These are phyloP conservation scores for Huntiella abstrusa DNA, from an alignment of 2,329 filamentous ascomycete species.

Conservation along the genomic window DNA sequence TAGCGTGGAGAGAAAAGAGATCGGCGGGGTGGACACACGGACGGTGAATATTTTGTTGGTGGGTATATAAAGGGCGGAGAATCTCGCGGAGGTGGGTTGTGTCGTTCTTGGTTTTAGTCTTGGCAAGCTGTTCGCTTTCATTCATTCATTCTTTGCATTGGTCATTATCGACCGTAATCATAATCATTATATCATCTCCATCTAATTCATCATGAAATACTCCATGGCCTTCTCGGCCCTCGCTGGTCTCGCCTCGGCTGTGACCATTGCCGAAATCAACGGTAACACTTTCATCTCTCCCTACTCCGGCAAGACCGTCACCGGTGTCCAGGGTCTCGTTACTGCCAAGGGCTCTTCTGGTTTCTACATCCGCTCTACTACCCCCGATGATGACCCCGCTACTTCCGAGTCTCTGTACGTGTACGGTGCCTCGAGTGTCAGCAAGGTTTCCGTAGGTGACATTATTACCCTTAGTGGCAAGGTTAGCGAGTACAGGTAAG, in stretches of 20 bases:
- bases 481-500: constrained; percentile 36
- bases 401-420: constrained; percentile 51
- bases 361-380: constrained; percentile 44
- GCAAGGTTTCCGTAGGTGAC: constrained; percentile 40
- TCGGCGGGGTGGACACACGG: too few relatives aligned
- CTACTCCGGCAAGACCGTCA: constrained; percentile 34
- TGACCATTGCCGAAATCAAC: constrained; percentile 45
- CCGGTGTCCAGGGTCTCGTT: constrained; percentile 42
- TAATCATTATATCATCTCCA: neutral
- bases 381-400: constrained; percentile 31
- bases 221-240: constrained; percentile 16
- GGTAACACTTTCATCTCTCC: constrained; percentile 45
- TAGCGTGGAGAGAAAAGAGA: too few relatives aligned
- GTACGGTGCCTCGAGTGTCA: constrained; percentile 32
- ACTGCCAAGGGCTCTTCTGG: constrained; percentile 43
- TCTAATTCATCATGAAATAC: constrained; percentile 17
- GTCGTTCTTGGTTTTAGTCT: too few relatives aligned
- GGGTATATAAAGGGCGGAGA: too few relatives aligned
- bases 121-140: too few relatives aligned
- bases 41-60: too few relatives aligned
- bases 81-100: too few relatives aligned
- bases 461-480: constrained; percentile 39
- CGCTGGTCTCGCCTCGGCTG: constrained; percentile 18
- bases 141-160: too few relatives aligned
- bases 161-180: too few relatives aligned